Evolutionary conservation across 1,284 basidiomycete genomes (phyloP).

Genomic region (Stereum hirsutum): DNA sequence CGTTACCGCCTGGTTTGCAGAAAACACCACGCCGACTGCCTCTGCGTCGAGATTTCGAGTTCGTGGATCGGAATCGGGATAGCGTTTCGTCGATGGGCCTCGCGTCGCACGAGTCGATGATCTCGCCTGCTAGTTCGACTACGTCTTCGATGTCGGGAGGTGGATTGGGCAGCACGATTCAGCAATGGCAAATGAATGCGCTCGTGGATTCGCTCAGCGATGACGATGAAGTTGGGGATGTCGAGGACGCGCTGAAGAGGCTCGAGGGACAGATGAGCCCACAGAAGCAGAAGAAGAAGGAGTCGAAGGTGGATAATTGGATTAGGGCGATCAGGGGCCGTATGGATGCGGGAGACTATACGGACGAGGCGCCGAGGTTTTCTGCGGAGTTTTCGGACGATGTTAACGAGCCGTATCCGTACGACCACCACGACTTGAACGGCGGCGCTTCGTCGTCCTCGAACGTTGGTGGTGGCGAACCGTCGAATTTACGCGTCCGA

Average conservation of each 20-base stretch:
- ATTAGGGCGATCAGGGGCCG: slow-evolving; percentile 64
- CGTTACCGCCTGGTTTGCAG: slow-evolving; percentile 42
- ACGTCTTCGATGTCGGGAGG: slow-evolving; percentile 31
- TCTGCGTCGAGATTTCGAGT: slow-evolving; percentile 67
- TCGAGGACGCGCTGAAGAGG: slow-evolving; percentile 68
- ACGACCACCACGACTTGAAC: slow-evolving; percentile 15
- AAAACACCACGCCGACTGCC: slow-evolving; percentile 52
- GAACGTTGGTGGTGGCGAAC: not conserved
- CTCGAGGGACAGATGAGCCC: slow-evolving; percentile 80
- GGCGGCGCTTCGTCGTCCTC: slow-evolving; percentile 6
- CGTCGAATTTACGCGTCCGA: slow-evolving; percentile 1
- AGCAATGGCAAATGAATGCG: slow-evolving; percentile 75
- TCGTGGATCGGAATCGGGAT: slow-evolving; percentile 55
- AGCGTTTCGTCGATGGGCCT: slow-evolving; percentile 73
- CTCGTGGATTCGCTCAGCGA: slow-evolving; percentile 70
- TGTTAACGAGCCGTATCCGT: too few relatives aligned
- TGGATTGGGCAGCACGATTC: slow-evolving; percentile 44
- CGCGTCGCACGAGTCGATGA: slow-evolving; percentile 44
- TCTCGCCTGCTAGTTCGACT: slow-evolving; percentile 31
- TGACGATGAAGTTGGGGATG: slow-evolving; percentile 66
- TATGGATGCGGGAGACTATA: slow-evolving; percentile 50
- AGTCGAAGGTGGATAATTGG: slow-evolving; percentile 74
- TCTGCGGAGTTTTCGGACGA: slow-evolving; percentile 35
- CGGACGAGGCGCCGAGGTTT: slow-evolving; percentile 41
- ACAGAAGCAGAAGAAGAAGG: slow-evolving; percentile 57